Base-by-base conservation (phyloP, 1,139 yeast species). In the Geotrichum bryndzae region DNA sequence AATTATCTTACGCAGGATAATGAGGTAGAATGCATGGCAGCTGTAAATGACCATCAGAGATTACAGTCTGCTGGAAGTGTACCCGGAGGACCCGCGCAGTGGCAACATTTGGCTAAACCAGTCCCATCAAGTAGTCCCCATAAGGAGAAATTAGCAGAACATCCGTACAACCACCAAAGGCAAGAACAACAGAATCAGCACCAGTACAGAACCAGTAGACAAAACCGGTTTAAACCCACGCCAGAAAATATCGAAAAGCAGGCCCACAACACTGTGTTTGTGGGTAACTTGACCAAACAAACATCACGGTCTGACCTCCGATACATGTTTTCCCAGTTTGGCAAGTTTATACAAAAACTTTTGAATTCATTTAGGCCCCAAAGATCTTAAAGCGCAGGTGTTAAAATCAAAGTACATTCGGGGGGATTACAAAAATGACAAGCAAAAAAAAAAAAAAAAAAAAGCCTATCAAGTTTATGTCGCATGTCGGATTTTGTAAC, bases 321-420 rank as follows among this genome's bases (percentile, higher is more conserved):
- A 4, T 38, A 52, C 2, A 18, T 56, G 23, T 57, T 60, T 54
- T 56, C 60, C 13, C 58, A 57, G 38, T 60, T 60, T 57, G 62
- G 62, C 57, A 55, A 15, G 53, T 10, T 18, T 18, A 18, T 18
- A 18, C 22, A 41, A 15, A 41, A n/a, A 10, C 38, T 5, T n/a
- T 15, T 13, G 6, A n/a, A 2, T 6, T 41, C 46, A 41, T 13
- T 18, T 41, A 18, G 18, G 18, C 18, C 18, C 18, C 18, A 41
- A 6, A 41, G 46, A 25, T 18, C 6, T 8, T n/a, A n/a, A n/a
- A 45, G n/a, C 48, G 22, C 48, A 45, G 10, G 22, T 45, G n/a
- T 45, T 18, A 18, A 18, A 18, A 18, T 18, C 18, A 18, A 18
- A 18, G 18, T 18, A 18, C 18, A 18, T 18, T 18, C 18, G 18